Conservation (phyloP, 1,284 basidiomycete species). For the Leccinum pachyderme region DNA sequence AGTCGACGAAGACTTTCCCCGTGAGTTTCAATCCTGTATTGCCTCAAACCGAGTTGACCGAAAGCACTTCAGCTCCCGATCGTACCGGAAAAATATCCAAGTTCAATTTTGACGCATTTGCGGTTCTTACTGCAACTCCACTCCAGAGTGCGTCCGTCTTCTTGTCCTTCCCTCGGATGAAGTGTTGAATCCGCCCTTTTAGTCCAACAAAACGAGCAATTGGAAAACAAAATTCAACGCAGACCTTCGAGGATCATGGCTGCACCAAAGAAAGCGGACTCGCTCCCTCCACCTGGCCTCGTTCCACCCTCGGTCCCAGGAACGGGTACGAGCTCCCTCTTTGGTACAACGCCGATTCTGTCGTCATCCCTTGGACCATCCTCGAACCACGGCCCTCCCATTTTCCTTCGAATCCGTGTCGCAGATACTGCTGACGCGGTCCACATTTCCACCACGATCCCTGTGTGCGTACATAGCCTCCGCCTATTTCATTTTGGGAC, state of each 20-base stretch:
- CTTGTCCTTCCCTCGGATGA: not conserved
- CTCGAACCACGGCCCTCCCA: conserved; percentile 71
- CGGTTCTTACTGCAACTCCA: conserved; percentile 73
- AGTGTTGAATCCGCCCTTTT: conserved; percentile 3
- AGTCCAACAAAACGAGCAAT: conserved; percentile 83
- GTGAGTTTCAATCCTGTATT: conserved; percentile 43
- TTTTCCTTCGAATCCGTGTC: conserved; percentile 78
- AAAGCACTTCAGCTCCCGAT: conserved; percentile 74
- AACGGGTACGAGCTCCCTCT: conserved; percentile 30
- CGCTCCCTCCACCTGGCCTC: conserved; percentile 26
- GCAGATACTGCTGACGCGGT: conserved; percentile 77
- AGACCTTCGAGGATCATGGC: conserved; percentile 68
- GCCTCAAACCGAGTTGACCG: not conserved
- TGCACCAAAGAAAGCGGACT: conserved; percentile 54
- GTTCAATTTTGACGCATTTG: conserved; percentile 91
- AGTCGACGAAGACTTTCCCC: conserved; percentile 97
- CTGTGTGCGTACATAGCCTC: conserved; percentile 59
- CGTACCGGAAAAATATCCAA: conserved; percentile 81
- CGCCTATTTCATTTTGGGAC: not conserved
- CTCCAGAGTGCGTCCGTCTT: conserved; percentile 62
- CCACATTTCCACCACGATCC: conserved; percentile 83
- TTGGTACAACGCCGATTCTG: conserved; percentile 47
- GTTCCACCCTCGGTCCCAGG: conserved; percentile 21
- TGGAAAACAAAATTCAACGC: conserved; percentile 76
- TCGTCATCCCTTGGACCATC: conserved; percentile 66